Evolutionary conservation across 345 rosid genomes (phyloP), one percentile per base, ranked within the genome.

Genomic region (Streptanthus diversifolius): DNA sequence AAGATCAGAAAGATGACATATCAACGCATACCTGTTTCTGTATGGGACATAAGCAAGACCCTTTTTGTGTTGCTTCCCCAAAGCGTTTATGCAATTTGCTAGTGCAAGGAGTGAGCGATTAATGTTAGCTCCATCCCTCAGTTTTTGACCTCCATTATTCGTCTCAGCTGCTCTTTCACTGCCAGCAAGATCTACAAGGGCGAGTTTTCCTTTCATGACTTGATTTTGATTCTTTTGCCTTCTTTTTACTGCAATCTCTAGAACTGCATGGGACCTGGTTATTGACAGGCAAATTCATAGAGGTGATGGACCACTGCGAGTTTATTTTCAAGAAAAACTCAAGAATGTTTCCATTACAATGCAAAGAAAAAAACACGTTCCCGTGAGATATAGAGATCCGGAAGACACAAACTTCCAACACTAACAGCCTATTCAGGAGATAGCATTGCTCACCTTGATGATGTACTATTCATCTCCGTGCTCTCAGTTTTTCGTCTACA

Each of bases 101-200:
- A 91, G 79, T 55, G 98, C 97, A 68, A 91, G 92, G 76, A 91
- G 97, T 5, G 97, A 91, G 30, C 95, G 89, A 69, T 91, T 91
- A 29, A 91, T 93, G 48, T 91, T 93, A 47, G 96, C 98, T 58
- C 98, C 98, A 83, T 91, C 98, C 64, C 97, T 89, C 61, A 93
- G 84, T 83, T 93, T 93, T 75, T 88, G 91, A 62, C 97, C 98
- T 25, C 89, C 93, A 56, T 77, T 88, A 75, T 93, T 93, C 25
- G 97, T 88, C 82, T 93, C 98, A 56, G 97, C 86, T 58, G 98
- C 95, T 77, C 97, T 83, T 82, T 93, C 98, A 82, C 97, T 93
- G 39, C 98, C 97, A 70, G 98, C 98, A 79, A 93, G 98, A 82
- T 93, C 98, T 54, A 93, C 98, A 74, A 93, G 98, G 55, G 98